Evolutionary conservation across 2,329 filamentous ascomycete genomes (phyloP), one percentile per base, ranked within the genome.

Genomic region (Exophiala aquamarina): DNA sequence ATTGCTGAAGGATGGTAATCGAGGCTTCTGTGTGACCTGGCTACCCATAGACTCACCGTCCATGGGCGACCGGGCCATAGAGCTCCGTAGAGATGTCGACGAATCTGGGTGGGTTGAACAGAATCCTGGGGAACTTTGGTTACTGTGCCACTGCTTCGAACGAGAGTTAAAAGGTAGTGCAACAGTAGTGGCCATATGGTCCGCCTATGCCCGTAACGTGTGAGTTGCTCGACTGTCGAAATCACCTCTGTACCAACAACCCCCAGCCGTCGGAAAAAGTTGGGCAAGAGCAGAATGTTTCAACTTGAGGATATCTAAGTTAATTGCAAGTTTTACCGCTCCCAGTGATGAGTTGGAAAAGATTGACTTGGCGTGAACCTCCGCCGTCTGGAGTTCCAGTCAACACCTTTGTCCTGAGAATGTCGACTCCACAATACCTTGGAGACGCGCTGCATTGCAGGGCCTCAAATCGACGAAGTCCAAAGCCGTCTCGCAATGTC

Each of bases 1-100:
- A 40, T 55, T 37, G 32, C 52, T 52, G 45, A 59, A 53, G 14
- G 52, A 53, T 20, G 56, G 56, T 29, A 59, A 33, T 41, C 46
- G 49, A 13, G 47, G 49, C 28, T 37, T 49, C 26, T 49, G 40
- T 36, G 52, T 32, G 17, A 39, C 29, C 5, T 32, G n/a, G 14
- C 36, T 34, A 31, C 38, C 29, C 19, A 31, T 31, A n/a, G 37
- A 19, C 32, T 47, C 42, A 31, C 34, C 34, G 11, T 15, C 37
- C 4, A 28, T 23, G 9, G 52, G 44, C 29, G 48, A 41, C 18
- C 35, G 49, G 49, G 49, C 44, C 49, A 52, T 49, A 15, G 47
- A 44, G 33, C 35, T 15, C 23, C 23, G 23, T 11, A 23, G 39
- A 32, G 9, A 45, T 15, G 14, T 41, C 41, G 34, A 32, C 18